phyloP scores from a whole-genome alignment of 1,284 basidiomycete species.

The Hemileia vastatrix region DNA sequence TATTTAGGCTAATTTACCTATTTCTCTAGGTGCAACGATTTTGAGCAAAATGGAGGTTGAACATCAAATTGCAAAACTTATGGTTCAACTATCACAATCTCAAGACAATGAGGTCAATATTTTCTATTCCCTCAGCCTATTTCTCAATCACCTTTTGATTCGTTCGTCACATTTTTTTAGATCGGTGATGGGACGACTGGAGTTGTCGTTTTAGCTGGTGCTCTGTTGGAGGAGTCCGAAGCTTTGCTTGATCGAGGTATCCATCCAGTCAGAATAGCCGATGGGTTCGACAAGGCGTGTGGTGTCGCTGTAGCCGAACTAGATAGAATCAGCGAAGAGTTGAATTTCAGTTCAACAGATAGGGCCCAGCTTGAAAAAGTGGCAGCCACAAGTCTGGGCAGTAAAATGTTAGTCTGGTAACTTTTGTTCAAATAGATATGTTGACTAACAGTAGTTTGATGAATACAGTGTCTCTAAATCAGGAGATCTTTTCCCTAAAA shows the following conservation, averaged over 20 bases:
- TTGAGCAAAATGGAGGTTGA: slow-evolving; percentile 60
- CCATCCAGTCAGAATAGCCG: slow-evolving; percentile 95
- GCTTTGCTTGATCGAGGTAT: slow-evolving; percentile 90
- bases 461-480: slow-evolving; percentile 80
- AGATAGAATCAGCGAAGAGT: slow-evolving; percentile 81
- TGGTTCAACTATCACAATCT: slow-evolving; percentile 91
- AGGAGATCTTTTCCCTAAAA: slow-evolving; percentile 86
- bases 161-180: slow-evolving; percentile 24
- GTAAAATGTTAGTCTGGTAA: slow-evolving; percentile 68
- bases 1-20: slow-evolving; percentile 12
- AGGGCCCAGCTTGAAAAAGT: slow-evolving; percentile 83
- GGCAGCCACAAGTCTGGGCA: slow-evolving; percentile 89
- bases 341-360: slow-evolving; percentile 71
- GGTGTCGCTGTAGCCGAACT: slow-evolving; percentile 77
- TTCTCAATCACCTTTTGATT: not conserved
- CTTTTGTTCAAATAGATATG: not conserved
- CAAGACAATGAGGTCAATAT: slow-evolving; percentile 78
- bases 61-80: slow-evolving; percentile 93
- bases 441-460: not conserved
- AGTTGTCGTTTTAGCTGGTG: slow-evolving; percentile 97
- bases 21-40: slow-evolving; percentile 36
- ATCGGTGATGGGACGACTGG: slow-evolving; percentile 99
- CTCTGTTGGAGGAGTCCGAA: slow-evolving; percentile 73
- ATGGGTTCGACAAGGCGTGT: slow-evolving; percentile 94
- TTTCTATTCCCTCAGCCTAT: not conserved